Evolutionary conservation across 139 green algal genomes (phyloP).

Genomic region (Volvox reticuliferus): DNA sequence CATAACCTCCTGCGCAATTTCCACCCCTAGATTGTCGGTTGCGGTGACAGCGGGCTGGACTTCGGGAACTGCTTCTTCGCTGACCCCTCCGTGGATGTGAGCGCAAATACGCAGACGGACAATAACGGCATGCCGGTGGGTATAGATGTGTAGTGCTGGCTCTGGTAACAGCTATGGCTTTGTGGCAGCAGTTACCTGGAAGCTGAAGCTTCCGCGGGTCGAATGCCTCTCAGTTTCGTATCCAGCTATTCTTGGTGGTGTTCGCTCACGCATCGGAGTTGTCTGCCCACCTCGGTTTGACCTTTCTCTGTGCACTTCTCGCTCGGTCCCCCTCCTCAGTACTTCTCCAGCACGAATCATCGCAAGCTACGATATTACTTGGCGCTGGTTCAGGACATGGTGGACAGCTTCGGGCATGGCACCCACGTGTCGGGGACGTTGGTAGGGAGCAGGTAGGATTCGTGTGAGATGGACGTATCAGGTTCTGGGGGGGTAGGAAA

Average conservation of each 20-base stretch:
- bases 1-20: no score
- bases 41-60: slow-evolving; percentile 92
- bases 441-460: slow-evolving; percentile 53
- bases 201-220: no score
- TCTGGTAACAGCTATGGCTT: no score
- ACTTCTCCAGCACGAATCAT: slow-evolving; percentile 74
- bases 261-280: no score
- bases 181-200: no score
- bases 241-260: no score
- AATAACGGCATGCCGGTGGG: slow-evolving; percentile 13
- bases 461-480: no score
- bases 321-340: slow-evolving; percentile 15
- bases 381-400: slow-evolving; percentile 61
- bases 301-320: neutral
- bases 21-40: slow-evolving; percentile 83
- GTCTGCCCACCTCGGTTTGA: neutral
- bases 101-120: neutral
- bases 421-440: slow-evolving; percentile 90
- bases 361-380: slow-evolving; percentile 85
- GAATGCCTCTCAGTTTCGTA: no score
- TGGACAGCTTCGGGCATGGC: slow-evolving; percentile 88
- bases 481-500: no score
- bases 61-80: slow-evolving; percentile 88
- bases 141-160: neutral
- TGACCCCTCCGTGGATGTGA: slow-evolving; percentile 64